These are phyloP conservation scores for Populus hybrid DNA, from an alignment of 441 rosid genomes.

Conservation along the genomic window DNA sequence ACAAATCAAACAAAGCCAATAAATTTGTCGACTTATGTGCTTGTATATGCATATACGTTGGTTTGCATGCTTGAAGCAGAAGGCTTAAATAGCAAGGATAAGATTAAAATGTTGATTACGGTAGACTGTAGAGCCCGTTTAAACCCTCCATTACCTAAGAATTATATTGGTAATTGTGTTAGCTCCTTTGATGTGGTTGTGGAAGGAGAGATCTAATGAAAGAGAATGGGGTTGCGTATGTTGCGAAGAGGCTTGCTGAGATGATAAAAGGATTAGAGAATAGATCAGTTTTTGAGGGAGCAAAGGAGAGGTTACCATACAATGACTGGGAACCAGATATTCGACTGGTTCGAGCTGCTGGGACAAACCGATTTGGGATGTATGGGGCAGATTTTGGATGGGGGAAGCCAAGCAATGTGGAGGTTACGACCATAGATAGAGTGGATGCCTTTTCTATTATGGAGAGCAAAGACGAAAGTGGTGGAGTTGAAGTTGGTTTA, in stretches of 20 bases:
- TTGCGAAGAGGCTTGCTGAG: neutral
- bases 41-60: constrained; percentile 12
- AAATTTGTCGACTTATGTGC: constrained; percentile 34
- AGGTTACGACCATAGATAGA: constrained; percentile 9
- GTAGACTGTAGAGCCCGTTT: neutral
- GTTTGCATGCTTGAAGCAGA: constrained; percentile 16
- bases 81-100: neutral
- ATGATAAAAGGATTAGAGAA: neutral
- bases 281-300: neutral
- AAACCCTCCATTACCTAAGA: neutral
- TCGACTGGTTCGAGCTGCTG: no score
- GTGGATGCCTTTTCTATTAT: constrained; percentile 10
- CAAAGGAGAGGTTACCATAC: neutral
- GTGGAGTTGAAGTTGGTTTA: constrained; percentile 24
- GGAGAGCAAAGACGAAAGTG: constrained; percentile 8
- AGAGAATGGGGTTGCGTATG: neutral
- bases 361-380: no score
- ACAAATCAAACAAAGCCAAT: neutral
- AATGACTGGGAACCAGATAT: no score
- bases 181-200: neutral
- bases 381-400: neutral
- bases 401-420: constrained; percentile 7
- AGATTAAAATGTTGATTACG: neutral
- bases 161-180: neutral
- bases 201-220: neutral